These are phyloP conservation scores for Cytospora piceae DNA, from an alignment of 2,329 filamentous ascomycete species.

Conservation along the genomic window DNA sequence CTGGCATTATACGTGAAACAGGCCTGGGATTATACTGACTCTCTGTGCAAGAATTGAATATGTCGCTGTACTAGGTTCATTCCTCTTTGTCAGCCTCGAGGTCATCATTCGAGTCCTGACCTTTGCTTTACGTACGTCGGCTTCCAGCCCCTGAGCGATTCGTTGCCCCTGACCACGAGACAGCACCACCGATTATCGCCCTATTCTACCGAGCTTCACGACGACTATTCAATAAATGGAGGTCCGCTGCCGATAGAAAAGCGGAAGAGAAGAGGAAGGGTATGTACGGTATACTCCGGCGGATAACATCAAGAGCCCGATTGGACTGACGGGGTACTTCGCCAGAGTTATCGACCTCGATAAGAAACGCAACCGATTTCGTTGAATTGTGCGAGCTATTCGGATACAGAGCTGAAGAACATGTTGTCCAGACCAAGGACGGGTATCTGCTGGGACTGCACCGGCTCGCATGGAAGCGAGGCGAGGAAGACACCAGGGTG, in stretches of 20 bases:
- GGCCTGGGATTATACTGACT: neutral
- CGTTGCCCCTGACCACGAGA: slow-evolving; percentile 27
- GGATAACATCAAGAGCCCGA: slow-evolving; percentile 42
- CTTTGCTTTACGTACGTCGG: slow-evolving; percentile 75
- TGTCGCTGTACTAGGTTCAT: slow-evolving; percentile 80
- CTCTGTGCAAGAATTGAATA: slow-evolving; percentile 71
- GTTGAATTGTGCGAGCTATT: slow-evolving; percentile 89
- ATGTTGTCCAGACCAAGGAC: slow-evolving; percentile 92
- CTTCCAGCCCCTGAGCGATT: slow-evolving; percentile 14
- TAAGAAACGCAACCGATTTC: slow-evolving; percentile 89
- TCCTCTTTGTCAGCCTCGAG: slow-evolving; percentile 82
- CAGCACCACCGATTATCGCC: slow-evolving; percentile 77
- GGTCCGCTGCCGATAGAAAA: slow-evolving; percentile 69
- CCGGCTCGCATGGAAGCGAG: slow-evolving; percentile 79
- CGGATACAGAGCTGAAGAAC: slow-evolving; percentile 93
- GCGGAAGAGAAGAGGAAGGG: slow-evolving; percentile 70
- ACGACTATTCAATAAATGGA: slow-evolving; percentile 78
- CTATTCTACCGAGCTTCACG: slow-evolving; percentile 84
- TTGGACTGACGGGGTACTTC: slow-evolving; percentile 43
- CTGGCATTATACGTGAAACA: slow-evolving; percentile 7
- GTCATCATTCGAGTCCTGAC: slow-evolving; percentile 83
- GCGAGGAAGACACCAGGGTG: slow-evolving; percentile 78
- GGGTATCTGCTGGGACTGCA: slow-evolving; percentile 92
- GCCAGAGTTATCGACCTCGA: slow-evolving; percentile 69
- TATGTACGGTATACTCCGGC: slow-evolving; percentile 49